Evolutionary conservation across 192 early-diverging fungal species (phyloP).

Genomic region (Thamnidium elegans): DNA sequence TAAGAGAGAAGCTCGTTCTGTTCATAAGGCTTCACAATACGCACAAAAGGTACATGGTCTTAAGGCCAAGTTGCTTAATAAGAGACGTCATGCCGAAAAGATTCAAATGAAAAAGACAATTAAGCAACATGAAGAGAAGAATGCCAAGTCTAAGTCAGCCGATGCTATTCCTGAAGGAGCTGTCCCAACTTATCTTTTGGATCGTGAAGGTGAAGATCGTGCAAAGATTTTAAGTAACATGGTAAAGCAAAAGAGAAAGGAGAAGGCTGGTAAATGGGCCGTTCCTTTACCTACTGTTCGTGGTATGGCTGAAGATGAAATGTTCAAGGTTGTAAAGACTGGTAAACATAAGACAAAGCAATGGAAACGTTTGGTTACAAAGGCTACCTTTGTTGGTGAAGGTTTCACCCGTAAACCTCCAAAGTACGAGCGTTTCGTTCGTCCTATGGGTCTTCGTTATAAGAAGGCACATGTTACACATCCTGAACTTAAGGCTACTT

Average conservation of each 20-base stretch:
- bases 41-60: constrained; percentile 97
- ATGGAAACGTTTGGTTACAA: constrained; percentile 99
- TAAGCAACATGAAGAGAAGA: constrained; percentile 97
- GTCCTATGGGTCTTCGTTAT: constrained; percentile 95
- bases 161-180: constrained; percentile 93
- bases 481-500: constrained; percentile 96
- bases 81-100: constrained; percentile 97
- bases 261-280: constrained; percentile 98
- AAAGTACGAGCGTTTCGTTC: constrained; percentile 98
- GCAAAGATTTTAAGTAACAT: constrained; percentile 98
- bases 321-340: constrained; percentile 96
- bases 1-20: constrained; percentile 91
- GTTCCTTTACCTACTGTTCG: constrained; percentile 98
- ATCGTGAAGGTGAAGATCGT: constrained; percentile 95
- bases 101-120: constrained; percentile 99
- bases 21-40: constrained; percentile 86
- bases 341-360: constrained; percentile 91
- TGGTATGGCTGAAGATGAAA: constrained; percentile 98
- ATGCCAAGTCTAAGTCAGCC: constrained; percentile 90
- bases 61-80: constrained; percentile 98
- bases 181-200: constrained; percentile 94
- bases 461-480: constrained; percentile 99
- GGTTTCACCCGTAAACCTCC: constrained; percentile 99
- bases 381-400: constrained; percentile 98
- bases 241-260: constrained; percentile 99